Conservation (phyloP, 2,329 filamentous ascomycete species). For the Zasmidium angulare region DNA sequence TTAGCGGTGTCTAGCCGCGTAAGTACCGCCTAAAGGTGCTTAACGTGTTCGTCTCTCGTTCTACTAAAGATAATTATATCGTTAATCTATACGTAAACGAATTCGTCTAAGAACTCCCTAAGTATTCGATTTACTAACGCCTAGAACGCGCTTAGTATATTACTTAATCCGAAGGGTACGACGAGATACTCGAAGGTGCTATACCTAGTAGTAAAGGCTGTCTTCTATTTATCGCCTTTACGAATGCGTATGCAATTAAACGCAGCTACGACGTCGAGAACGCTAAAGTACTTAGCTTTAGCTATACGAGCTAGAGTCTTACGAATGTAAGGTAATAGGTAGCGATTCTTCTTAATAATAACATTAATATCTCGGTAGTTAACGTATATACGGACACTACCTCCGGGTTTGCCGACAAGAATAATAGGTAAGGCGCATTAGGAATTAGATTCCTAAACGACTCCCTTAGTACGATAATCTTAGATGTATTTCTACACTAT, state of each 20-base stretch:
- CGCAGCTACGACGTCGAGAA: not conserved
- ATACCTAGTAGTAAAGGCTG: conserved; percentile 2
- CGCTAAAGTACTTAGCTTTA: conserved; percentile 1
- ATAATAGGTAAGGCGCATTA: not conserved
- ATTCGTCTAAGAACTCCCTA: conserved; percentile 25
- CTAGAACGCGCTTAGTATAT: conserved; percentile 8
- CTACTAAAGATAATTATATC: conserved; percentile 34
- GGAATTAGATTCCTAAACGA: not conserved
- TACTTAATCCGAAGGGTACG: conserved; percentile 13
- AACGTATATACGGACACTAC: not conserved
- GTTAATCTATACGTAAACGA: conserved; percentile 26
- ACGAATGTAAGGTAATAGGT: not conserved
- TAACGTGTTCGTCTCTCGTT: conserved; percentile 27
- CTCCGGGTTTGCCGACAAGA: conserved; percentile 2
- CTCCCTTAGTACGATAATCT: not conserved
- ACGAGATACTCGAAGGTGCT: not conserved
- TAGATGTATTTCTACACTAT: not conserved
- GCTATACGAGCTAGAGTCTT: conserved; percentile 1
- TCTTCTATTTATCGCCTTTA: conserved; percentile 5
- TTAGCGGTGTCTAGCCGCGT: conserved; percentile 10
- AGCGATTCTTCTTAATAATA: conserved; percentile 3
- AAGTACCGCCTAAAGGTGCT: conserved; percentile 28
- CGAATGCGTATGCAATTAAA: conserved; percentile 25
- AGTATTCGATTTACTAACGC: conserved; percentile 29
- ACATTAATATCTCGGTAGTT: conserved; percentile 3